These are phyloP conservation scores for Aeschynomene evenia DNA, from an alignment of 306 rosid species.

Conservation along the genomic window DNA sequence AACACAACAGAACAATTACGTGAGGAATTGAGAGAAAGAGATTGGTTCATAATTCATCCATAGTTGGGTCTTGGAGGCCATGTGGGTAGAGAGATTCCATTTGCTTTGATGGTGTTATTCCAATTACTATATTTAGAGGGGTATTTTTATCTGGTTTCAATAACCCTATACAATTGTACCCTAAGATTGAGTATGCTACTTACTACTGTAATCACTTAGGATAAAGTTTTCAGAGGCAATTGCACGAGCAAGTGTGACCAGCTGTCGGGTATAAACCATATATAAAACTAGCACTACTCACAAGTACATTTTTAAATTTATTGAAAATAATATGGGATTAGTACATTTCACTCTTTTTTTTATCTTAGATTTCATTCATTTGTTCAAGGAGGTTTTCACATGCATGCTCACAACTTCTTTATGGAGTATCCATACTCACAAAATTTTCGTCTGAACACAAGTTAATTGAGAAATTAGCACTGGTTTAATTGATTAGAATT, in stretches of 20 bases:
- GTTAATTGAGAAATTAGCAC: too few species aligned
- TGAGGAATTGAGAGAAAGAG: not conserved
- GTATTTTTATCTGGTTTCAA: not conserved
- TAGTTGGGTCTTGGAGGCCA: too few species aligned
- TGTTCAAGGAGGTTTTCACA: too few species aligned
- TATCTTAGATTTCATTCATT: too few species aligned
- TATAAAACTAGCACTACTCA: not conserved
- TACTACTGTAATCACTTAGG: not conserved
- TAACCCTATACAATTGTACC: not conserved
- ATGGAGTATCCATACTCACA: too few species aligned
- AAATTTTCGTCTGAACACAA: too few species aligned
- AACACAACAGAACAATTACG: not conserved
- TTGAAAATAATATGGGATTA: not conserved
- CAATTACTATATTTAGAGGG: not conserved
- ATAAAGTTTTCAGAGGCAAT: not conserved
- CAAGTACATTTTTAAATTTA: not conserved
- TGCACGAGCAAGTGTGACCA: not conserved
- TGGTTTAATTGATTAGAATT: too few species aligned
- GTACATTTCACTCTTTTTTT: not conserved
- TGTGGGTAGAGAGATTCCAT: not conserved
- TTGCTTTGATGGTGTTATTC: not conserved
- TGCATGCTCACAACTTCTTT: too few species aligned
- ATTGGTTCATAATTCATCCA: too few species aligned
- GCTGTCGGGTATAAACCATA: not conserved
- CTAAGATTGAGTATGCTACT: not conserved